Percentiles rank a stretch among this genome's conserved stretches.
These are phyloP conservation scores for Cryptococcus hybrid DNA, from an alignment of 1,284 basidiomycete genomes.

Conservation along the genomic window DNA sequence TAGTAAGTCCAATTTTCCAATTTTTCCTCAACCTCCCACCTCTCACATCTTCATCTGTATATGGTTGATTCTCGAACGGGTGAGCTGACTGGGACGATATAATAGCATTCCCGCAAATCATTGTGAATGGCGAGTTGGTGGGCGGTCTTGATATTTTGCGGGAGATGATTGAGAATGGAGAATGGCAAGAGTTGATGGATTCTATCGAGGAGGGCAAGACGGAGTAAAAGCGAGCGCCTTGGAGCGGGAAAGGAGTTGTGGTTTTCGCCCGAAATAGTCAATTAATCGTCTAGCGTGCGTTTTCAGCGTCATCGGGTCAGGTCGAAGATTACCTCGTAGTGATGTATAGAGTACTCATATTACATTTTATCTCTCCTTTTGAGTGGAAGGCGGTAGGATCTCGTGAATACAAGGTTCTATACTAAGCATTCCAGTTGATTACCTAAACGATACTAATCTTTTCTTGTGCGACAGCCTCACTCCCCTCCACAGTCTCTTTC, in stretches of 20 bases:
- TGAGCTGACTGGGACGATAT: constrained; percentile 3
- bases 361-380: too few relatives aligned
- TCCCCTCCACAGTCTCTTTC: background rate
- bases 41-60: background rate
- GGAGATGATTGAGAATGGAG: constrained; percentile 59
- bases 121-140: constrained; percentile 79
- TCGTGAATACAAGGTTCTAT: too few relatives aligned
- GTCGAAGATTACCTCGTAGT: too few relatives aligned
- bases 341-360: too few relatives aligned
- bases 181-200: constrained; percentile 46
- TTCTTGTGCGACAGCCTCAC: too few relatives aligned
- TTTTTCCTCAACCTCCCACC: background rate
- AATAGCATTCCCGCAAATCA: constrained; percentile 61
- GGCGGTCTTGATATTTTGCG: constrained; percentile 66
- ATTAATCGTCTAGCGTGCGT: too few relatives aligned
- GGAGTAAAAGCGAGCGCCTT: constrained; percentile 6
- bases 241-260: background rate
- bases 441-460: too few relatives aligned
- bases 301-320: too few relatives aligned
- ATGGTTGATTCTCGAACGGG: background rate
- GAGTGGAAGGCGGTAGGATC: too few relatives aligned
- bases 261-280: too few relatives aligned
- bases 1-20: constrained; percentile 21
- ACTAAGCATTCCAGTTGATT: too few relatives aligned
- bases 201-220: constrained; percentile 13